Evolutionary conservation across 2,329 filamentous ascomycete genomes (phyloP).

Genomic region (Fusarium bulbicola): DNA sequence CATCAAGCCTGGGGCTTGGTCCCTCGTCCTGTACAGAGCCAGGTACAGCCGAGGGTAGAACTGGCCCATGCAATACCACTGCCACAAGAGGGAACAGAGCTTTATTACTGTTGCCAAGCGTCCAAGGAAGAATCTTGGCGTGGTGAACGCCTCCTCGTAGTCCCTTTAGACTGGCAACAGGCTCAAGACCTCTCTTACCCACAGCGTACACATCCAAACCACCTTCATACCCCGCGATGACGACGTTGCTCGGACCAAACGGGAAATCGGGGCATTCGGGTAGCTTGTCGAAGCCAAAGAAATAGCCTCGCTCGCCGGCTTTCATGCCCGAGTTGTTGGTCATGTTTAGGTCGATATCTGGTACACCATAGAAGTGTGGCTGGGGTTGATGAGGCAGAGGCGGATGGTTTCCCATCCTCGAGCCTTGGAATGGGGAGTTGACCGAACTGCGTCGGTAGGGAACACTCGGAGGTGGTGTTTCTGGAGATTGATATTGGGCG

Average conservation of each 20-base stretch:
- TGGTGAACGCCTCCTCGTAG: constrained; percentile 81
- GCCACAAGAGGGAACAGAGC: constrained; percentile 77
- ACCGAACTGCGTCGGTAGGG: constrained; percentile 58
- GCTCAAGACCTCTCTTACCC: constrained; percentile 75
- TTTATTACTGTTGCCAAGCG: constrained; percentile 60
- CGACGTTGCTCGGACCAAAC: constrained; percentile 66
- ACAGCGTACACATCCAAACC: constrained; percentile 80
- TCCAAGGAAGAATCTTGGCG: constrained; percentile 84
- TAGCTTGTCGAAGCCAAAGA: constrained; percentile 83
- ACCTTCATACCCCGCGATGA: constrained; percentile 83
- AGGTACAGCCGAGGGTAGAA: constrained; percentile 56
- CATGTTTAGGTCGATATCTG: constrained; percentile 78
- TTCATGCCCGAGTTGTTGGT: constrained; percentile 63
- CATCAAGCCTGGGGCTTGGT: constrained; percentile 53
- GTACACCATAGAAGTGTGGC: constrained; percentile 78
- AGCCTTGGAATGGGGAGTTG: constrained; percentile 60
- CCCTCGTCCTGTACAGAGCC: constrained; percentile 51
- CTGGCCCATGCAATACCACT: constrained; percentile 81
- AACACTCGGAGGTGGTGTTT: constrained; percentile 50
- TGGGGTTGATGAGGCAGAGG: constrained; percentile 80
- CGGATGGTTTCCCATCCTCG: constrained; percentile 60
- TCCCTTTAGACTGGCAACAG: constrained; percentile 76
- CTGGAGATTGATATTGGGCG: constrained; percentile 53
- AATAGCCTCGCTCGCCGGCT: constrained; percentile 76
- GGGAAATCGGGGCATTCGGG: constrained; percentile 52